Conservation (phyloP, 768 basidiomycete genomes). For the Erythrobasidium yunnanense region DNA sequence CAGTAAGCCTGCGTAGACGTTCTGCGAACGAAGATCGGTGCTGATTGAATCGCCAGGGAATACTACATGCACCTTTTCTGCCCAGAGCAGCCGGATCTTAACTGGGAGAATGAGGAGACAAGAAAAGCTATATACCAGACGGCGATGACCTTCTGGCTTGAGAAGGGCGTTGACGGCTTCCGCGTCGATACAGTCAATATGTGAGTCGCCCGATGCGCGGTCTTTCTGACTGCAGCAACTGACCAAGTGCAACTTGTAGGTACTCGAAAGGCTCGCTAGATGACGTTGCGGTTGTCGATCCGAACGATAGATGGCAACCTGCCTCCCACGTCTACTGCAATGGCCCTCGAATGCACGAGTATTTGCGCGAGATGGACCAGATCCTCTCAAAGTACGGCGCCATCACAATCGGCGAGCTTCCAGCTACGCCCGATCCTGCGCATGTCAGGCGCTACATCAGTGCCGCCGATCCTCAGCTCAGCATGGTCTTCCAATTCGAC, state of each 20-base stretch:
- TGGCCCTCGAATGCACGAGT: slow-evolving; percentile 59
- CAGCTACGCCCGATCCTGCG: too few relatives aligned
- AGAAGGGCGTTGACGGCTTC: slow-evolving; percentile 64
- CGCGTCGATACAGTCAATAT: slow-evolving; percentile 44
- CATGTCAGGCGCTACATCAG: too few relatives aligned
- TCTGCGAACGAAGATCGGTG: too few relatives aligned
- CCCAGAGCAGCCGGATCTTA: slow-evolving; percentile 63
- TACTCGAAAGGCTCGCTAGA: slow-evolving; percentile 40
- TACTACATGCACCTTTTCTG: slow-evolving; percentile 51
- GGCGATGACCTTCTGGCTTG: slow-evolving; percentile 58
- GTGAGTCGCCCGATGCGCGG: not conserved
- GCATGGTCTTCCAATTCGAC: too few relatives aligned
- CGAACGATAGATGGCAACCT: slow-evolving; percentile 35
- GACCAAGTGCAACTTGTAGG: too few relatives aligned
- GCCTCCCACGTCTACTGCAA: not conserved
- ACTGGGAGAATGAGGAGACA: slow-evolving; percentile 55
- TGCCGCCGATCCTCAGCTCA: too few relatives aligned
- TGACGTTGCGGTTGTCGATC: slow-evolving; percentile 53
- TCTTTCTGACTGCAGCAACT: not conserved
- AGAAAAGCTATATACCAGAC: not conserved
- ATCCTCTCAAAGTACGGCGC: slow-evolving; percentile 54
- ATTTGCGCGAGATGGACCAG: slow-evolving; percentile 55
- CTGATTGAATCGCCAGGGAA: too few relatives aligned
- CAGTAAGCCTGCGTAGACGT: too few relatives aligned
- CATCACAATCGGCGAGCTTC: too few relatives aligned